These are phyloP conservation scores for Chytridium lagenaria DNA, from an alignment of 371 early-diverging fungal species.

Conservation along the genomic window DNA sequence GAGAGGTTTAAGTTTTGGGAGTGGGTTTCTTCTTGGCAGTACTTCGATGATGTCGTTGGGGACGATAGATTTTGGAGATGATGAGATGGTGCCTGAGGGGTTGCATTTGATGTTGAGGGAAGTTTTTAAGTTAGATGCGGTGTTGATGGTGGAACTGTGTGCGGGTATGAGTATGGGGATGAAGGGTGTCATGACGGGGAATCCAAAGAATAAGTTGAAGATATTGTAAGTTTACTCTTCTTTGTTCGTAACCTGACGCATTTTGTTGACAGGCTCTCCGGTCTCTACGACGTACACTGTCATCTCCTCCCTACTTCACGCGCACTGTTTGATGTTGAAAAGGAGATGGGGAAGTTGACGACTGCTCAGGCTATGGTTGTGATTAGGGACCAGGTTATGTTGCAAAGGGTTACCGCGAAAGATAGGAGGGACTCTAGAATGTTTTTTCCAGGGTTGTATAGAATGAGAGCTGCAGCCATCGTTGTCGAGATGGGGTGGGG, in stretches of 20 bases:
- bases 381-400: conserved; percentile 30
- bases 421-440: conserved; percentile 1
- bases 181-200: conserved; percentile 5
- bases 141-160: conserved; percentile 32
- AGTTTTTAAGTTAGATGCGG: conserved; percentile 34
- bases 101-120: conserved; percentile 29
- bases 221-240: conserved; percentile 18
- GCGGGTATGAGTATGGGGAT: conserved; percentile 21
- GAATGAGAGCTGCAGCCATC: background rate
- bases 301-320: conserved; percentile 32
- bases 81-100: conserved; percentile 24
- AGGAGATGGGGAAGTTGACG: conserved; percentile 17
- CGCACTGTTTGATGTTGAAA: conserved; percentile 23
- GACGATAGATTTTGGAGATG: conserved; percentile 8
- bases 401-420: conserved; percentile 27
- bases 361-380: conserved; percentile 36
- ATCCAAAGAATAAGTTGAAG: conserved; percentile 8
- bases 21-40: conserved; percentile 15
- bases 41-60: no score
- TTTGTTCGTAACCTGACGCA: background rate
- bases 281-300: conserved; percentile 29
- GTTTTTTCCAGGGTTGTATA: background rate
- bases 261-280: conserved; percentile 28
- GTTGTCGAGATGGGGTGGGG: background rate
- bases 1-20: background rate